Conservation (phyloP, 768 basidiomycete species). For the Dioszegia hungarica region DNA sequence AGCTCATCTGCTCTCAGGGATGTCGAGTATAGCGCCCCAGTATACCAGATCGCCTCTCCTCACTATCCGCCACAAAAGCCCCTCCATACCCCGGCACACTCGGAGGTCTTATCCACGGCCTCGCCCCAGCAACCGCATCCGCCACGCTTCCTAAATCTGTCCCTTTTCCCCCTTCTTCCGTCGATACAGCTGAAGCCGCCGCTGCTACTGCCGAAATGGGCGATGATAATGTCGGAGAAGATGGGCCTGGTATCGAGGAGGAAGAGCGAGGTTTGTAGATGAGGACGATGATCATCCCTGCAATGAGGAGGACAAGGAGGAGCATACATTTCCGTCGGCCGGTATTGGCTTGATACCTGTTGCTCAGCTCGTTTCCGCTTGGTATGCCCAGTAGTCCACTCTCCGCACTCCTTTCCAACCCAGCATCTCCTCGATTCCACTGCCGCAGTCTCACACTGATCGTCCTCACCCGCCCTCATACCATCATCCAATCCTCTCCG, state of each 20-base stretch:
- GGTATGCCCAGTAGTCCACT: too few relatives aligned
- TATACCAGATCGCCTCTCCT: neutral
- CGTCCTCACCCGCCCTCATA: neutral
- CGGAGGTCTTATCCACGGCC: constrained; percentile 1
- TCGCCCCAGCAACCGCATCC: neutral
- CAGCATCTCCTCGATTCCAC: too few relatives aligned
- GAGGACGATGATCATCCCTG: constrained; percentile 78
- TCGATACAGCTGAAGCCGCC: neutral
- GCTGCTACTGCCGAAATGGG: neutral
- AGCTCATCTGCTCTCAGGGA: too few relatives aligned
- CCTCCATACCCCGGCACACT: neutral
- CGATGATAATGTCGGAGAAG: neutral
- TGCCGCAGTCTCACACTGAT: too few relatives aligned
- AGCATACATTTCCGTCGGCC: constrained; percentile 91
- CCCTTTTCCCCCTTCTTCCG: neutral
- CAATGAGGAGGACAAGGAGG: constrained; percentile 79
- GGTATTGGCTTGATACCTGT: constrained; percentile 87
- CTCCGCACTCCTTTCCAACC: neutral
- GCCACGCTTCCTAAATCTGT: constrained; percentile 1
- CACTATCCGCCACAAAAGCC: neutral
- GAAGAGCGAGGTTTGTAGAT: constrained; percentile 76
- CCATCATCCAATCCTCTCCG: neutral
- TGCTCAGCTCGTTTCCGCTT: constrained; percentile 1
- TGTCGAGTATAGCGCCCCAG: too few relatives aligned
- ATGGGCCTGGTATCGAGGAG: constrained; percentile 3